Evolutionary conservation across 1,284 basidiomycete genomes (phyloP).

Genomic region (Ganoderma sinense): DNA sequence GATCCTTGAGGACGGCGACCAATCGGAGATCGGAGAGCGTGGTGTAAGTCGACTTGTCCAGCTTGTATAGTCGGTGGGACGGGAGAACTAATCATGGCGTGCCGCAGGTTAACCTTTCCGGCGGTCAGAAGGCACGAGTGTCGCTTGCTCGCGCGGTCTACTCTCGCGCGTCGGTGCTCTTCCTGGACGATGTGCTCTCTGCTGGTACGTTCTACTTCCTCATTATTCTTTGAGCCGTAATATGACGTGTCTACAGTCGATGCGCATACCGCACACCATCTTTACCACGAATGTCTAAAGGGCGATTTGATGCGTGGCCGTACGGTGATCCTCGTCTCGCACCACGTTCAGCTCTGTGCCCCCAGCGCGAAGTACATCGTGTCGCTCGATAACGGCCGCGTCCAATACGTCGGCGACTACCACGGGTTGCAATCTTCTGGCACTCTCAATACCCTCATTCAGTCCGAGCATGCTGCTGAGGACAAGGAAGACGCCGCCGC

Average conservation of each 20-base stretch:
- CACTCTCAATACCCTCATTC: constrained; percentile 72
- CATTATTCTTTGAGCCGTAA: background rate
- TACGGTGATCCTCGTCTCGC: constrained; percentile 89
- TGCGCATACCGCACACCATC: constrained; percentile 88
- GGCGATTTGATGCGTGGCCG: constrained; percentile 85
- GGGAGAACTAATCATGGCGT: background rate
- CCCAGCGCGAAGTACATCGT: constrained; percentile 79
- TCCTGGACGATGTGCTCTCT: constrained; percentile 91
- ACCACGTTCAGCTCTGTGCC: constrained; percentile 85
- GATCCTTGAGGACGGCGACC: constrained; percentile 94
- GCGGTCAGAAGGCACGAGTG: constrained; percentile 94
- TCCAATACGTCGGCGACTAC: constrained; percentile 76
- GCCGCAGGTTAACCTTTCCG: constrained; percentile 82
- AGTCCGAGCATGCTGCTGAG: constrained; percentile 61
- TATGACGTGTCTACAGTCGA: constrained; percentile 58
- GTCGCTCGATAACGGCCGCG: constrained; percentile 87
- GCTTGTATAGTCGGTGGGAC: no score
- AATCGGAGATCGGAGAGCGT: constrained; percentile 91
- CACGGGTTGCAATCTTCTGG: constrained; percentile 73
- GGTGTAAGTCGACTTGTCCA: constrained; percentile 51
- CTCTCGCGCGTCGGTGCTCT: constrained; percentile 84
- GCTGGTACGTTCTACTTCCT: constrained; percentile 51
- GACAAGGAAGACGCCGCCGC: constrained; percentile 36
- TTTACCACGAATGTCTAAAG: constrained; percentile 84
- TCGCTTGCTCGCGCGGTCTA: constrained; percentile 94